Conservation (phyloP, 2,329 filamentous ascomycete genomes). For the Fusarium musae region DNA sequence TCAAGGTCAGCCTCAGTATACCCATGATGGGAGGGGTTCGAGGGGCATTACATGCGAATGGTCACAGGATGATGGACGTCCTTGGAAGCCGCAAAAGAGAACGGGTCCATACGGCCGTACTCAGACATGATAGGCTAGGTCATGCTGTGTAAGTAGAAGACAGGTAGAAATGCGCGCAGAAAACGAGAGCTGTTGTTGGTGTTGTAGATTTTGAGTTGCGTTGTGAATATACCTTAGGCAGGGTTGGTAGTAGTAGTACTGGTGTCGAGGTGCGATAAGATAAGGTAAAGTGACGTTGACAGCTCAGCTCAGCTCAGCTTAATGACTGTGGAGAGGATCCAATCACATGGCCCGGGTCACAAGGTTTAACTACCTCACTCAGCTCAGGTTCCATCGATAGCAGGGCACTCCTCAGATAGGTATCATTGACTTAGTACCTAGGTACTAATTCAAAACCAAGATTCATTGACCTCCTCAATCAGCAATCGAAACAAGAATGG, state of each 20-base stretch:
- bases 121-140: constrained; percentile 51
- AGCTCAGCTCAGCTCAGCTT: neutral
- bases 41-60: constrained; percentile 66
- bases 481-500: neutral
- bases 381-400: neutral
- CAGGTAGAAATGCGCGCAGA: neutral
- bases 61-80: constrained; percentile 79
- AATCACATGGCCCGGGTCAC: constrained; percentile 1
- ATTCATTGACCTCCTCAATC: neutral
- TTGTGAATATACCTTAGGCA: constrained; percentile 1
- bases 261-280: constrained; percentile 19
- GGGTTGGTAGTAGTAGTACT: neutral
- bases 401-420: neutral
- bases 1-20: constrained; percentile 27
- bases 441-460: neutral
- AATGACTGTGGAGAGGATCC: neutral
- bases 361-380: neutral
- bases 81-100: constrained; percentile 92
- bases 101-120: constrained; percentile 81
- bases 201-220: constrained; percentile 3
- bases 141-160: constrained; percentile 32
- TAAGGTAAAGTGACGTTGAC: constrained; percentile 6
- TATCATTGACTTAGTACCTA: neutral
- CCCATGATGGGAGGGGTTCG: neutral
- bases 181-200: neutral